Evolutionary conservation across 1,284 basidiomycete genomes (phyloP), one percentile per base, ranked within the genome.

Genomic region (Singerocomus inundabilis): DNA sequence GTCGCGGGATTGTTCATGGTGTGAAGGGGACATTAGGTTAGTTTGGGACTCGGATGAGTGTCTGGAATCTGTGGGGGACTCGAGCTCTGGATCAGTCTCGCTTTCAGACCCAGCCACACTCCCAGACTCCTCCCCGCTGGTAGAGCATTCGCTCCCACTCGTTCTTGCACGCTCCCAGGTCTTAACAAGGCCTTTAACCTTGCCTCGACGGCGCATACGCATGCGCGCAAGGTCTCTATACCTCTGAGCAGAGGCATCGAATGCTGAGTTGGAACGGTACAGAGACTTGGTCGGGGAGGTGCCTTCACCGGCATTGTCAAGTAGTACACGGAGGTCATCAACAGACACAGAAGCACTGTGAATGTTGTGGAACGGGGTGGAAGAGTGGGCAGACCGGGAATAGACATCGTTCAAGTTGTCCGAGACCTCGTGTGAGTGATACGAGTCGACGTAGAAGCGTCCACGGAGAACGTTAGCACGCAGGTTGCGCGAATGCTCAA

Each of bases 211-310:
- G 35, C 65, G 57, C 30, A 51, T 46, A 12, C 61, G 61, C 46
- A 69, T 56, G 13, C 49, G 52, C 7, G 68, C 68, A 15, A 69
- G 65, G 43, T 67, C 68, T 48, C 49, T 54, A 45, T 70, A 69
- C 38, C 67, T 55, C 45, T 63, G 63, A 0, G 60, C 52, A 4
- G 63, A 56, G 7, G 57, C 53, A 32, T 65, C 62, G 2, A 52
- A 65, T 26, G 62, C 49, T 1, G 61, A 59, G 47, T 64, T 49
- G 35, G 62, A 66, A n/a, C 61, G 59, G 15, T 55, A 54, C 15
- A 64, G 26, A 6, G 61, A 58, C 39, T 54, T 15, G 16, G 40
- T 42, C 2, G 63, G 58, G 21, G 64, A 30, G 24, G 25, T n/a
- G 7, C 13, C 35, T 24, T 44, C 41, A 8, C 16, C 1, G 11